Evolutionary conservation across 495 filamentous ascomycete genomes (phyloP), one percentile per base, ranked within the genome.

Genomic region (Penicillium samsonianum): DNA sequence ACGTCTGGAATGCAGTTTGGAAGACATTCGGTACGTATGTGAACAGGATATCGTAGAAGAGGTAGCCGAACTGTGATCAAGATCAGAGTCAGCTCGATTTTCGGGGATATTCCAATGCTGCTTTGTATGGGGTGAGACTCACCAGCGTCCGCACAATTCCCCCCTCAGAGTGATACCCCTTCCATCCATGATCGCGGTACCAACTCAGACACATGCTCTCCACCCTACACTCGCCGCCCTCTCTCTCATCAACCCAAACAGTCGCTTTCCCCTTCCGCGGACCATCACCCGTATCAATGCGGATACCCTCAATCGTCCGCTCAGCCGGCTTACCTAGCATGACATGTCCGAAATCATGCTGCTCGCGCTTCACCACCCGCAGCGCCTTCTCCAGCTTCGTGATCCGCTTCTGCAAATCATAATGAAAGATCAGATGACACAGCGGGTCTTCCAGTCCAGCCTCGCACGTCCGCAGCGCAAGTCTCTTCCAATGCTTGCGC

Each of bases 11-110:
- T 5, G 88, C 80, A 4, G 93, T 98, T 67, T 98, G 91, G 74
- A 98, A 98, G 60, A 98, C 93, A 61, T 96, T 96, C 22, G 94
- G 92, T 26, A 97, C 81, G 73, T 96, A 96, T 33, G 92, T 81
- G 74, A 97, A 98, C 6, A 98, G 79, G 31, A 97, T 83, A 73
- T 98, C 93, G 77, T 86, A 92, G 75, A 98, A 96, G 20, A 98
- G 83, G 63, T 91, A 91, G 23, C 85, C 90, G 71, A 96, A 96
- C 51, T 80, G 37, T 11, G 4, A 16, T 1, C 1, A 25, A 14
- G 10, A 5, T 14, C 20, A 25, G 35, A 5, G 6, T 55, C 8
- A 22, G 19, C 5, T 26, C 17, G 4, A 20, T n/a, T 2, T 3
- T 47, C 28, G 1, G 9, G n/a, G n/a, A 47, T 25, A 26, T 40